These are phyloP conservation scores for Globisporangium abappressorium DNA, from an alignment of 352 stramenopile species.

Conservation along the genomic window DNA sequence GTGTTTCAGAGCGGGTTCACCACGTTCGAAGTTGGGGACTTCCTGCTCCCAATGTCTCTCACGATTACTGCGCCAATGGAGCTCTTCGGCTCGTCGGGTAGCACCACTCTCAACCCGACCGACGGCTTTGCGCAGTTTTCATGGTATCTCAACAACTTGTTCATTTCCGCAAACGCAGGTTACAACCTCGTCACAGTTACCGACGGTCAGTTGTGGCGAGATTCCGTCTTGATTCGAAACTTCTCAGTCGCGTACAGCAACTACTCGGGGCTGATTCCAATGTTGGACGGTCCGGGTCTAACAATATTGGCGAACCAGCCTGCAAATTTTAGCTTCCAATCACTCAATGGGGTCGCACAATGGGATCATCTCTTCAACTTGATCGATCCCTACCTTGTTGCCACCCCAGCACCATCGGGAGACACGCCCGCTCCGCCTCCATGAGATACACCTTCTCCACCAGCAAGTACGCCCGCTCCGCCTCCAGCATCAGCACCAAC, in stretches of 20 bases:
- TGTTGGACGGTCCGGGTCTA: background rate
- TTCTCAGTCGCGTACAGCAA: background rate
- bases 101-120: background rate
- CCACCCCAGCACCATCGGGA: too few species aligned
- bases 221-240: background rate
- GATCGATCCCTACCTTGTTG: background rate
- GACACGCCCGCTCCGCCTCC: too few species aligned
- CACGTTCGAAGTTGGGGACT: background rate
- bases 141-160: background rate
- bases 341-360: constrained; percentile 4
- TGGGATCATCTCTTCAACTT: constrained; percentile 4
- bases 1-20: background rate
- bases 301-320: background rate
- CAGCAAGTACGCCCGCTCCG: background rate
- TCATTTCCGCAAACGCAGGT: background rate
- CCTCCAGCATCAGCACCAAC: background rate
- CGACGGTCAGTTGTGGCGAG: background rate
- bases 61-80: background rate
- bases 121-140: constrained; percentile 4
- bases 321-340: constrained; percentile 14
- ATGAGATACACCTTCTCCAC: background rate
- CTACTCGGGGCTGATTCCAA: constrained; percentile 8
- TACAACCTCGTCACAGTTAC: background rate
- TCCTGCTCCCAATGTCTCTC: background rate
- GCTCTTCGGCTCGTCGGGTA: background rate